Conservation (phyloP, 768 basidiomycete species). For the Piloderma croceum region DNA sequence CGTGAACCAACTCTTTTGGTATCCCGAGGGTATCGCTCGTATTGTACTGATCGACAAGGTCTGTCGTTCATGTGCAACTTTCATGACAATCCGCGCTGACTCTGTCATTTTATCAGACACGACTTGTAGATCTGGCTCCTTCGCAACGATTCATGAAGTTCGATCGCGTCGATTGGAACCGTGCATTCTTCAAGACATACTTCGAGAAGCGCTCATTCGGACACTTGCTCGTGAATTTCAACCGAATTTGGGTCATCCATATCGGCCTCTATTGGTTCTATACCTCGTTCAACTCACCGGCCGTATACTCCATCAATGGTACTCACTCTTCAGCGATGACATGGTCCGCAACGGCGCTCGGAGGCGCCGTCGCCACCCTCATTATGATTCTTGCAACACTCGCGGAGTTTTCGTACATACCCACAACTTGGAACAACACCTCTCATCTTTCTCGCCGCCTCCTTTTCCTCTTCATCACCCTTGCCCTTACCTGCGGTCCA, state of each 20-base stretch:
- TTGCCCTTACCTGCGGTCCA: constrained; percentile 87
- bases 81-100: constrained; percentile 4
- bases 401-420: constrained; percentile 95
- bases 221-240: constrained; percentile 98
- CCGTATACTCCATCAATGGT: constrained; percentile 61
- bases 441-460: constrained; percentile 91
- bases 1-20: constrained; percentile 99
- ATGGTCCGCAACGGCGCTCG: constrained; percentile 92
- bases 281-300: constrained; percentile 89
- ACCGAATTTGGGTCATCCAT: constrained; percentile 98
- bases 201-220: constrained; percentile 96
- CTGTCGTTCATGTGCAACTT: constrained; percentile 2
- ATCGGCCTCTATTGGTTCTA: constrained; percentile 94
- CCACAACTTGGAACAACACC: constrained; percentile 97
- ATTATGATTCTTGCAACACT: constrained; percentile 97
- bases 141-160: constrained; percentile 95
- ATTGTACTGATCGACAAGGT: constrained; percentile 90
- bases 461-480: constrained; percentile 83
- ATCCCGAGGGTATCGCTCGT: constrained; percentile 93
- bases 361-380: constrained; percentile 90
- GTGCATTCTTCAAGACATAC: constrained; percentile 98
- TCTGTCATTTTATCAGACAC: constrained; percentile 50
- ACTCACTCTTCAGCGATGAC: constrained; percentile 70
- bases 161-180: constrained; percentile 93
- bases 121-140: constrained; percentile 86